Evolutionary conservation across 2,329 filamentous ascomycete genomes (phyloP), one percentile per base, ranked within the genome.

Genomic region (Calonectria pteridis): DNA sequence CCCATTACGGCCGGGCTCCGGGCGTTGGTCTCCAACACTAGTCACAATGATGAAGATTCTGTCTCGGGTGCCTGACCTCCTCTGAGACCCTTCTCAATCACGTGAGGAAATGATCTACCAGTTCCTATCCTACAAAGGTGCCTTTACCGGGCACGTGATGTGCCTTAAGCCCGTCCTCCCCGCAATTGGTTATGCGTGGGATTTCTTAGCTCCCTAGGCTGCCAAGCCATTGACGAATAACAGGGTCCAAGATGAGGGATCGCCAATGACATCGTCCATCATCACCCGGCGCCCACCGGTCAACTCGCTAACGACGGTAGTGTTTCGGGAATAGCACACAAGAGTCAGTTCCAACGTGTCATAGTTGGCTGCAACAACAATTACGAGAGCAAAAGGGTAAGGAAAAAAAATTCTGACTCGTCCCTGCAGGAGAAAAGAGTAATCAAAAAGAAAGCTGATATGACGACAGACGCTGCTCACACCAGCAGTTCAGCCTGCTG

Each of bases 221-320:
- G 59, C 59, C 59, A 64, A 64, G 59, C 59, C 43, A 37, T 62
- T 62, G 55, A 62, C 55, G 55, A 62, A 62, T 62, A 62, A 40
- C 55, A 35, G 33, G 55, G 55, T 35, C 33, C 55, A 40, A 62
- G 33, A 62, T 62, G 33, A 62, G 55, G 9, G 55, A 62, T 62
- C 55, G 55, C 55, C 55, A 62, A 62, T 33, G n/a, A 33, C 55
- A 59, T 62, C 53, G 14, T 35, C 55, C 53, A 58, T 35, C 55
- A 28, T 55, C 28, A 55, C 28, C 28, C 18, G 18, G 51, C 13
- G 16, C 23, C 33, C 33, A 40, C 55, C 33, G 20, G 55, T 28
- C 33, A 10, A 40, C 55, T 40, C n/a, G 33, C 55, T 37, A 37
- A n/a, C n/a, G 20, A 37, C 6, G 29, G 31, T 23, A 33, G 33